These are phyloP conservation scores for Agrocybe chaxingu DNA, from an alignment of 768 basidiomycete species.

Conservation along the genomic window DNA sequence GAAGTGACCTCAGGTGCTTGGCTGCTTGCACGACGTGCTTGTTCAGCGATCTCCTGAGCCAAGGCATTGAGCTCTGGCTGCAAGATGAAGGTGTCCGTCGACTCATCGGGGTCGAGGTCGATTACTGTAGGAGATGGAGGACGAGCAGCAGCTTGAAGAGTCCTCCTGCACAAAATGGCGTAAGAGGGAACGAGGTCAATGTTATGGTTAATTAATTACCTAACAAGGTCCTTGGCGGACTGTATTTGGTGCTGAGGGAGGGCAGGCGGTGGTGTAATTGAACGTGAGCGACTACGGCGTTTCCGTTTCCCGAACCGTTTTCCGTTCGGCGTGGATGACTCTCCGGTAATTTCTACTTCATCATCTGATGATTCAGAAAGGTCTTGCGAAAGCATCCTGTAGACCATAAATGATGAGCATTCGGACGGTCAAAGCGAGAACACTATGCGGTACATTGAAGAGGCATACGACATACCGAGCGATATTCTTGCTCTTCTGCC, in stretches of 20 bases:
- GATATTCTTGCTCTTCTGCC: slow-evolving; percentile 38
- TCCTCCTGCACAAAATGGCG: slow-evolving; percentile 34
- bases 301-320: slow-evolving; percentile 32
- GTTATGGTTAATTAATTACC: slow-evolving; percentile 33
- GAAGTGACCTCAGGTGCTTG: slow-evolving; percentile 27
- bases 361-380: slow-evolving; percentile 45
- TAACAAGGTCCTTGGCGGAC: slow-evolving; percentile 55
- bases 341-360: slow-evolving; percentile 32
- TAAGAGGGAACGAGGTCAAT: not conserved
- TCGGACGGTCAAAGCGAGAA: not conserved
- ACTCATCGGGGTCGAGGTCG: slow-evolving; percentile 34
- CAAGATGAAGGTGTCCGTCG: slow-evolving; percentile 44
- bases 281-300: slow-evolving; percentile 64
- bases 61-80: slow-evolving; percentile 66
- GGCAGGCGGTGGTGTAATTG: slow-evolving; percentile 74
- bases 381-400: slow-evolving; percentile 38
- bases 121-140: slow-evolving; percentile 43
- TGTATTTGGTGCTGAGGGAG: slow-evolving; percentile 52
- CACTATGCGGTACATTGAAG: not conserved
- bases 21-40: slow-evolving; percentile 18
- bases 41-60: slow-evolving; percentile 32
- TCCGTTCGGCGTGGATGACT: slow-evolving; percentile 25
- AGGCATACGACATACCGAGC: slow-evolving; percentile 32
- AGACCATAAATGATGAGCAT: not conserved
- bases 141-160: slow-evolving; percentile 39